Conservation (phyloP, 176 grass and related monocot species). For the Avena eriantha region DNA sequence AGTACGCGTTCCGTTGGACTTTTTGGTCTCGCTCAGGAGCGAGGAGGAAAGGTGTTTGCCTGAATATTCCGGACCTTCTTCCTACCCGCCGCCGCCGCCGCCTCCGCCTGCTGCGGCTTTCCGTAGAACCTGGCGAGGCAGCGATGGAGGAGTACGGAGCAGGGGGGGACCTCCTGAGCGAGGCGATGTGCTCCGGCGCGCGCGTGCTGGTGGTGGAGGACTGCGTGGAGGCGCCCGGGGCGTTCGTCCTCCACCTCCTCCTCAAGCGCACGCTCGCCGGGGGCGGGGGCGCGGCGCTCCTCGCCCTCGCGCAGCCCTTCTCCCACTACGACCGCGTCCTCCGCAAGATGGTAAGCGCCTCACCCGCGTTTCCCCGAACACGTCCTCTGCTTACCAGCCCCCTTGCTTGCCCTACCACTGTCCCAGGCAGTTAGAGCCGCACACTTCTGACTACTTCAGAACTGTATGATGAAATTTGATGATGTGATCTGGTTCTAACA, state of each 20-base stretch:
- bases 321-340: conserved; percentile 70
- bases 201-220: conserved; percentile 71
- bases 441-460: neutral
- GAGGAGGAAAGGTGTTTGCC: neutral
- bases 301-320: conserved; percentile 62
- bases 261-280: conserved; percentile 52
- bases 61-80: neutral
- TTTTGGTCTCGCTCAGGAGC: neutral
- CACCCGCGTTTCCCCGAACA: conserved; percentile 28
- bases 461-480: neutral
- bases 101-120: neutral
- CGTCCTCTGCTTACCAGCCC: neutral
- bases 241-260: conserved; percentile 72
- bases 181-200: conserved; percentile 56
- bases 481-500: neutral
- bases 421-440: neutral
- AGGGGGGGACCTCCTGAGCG: conserved; percentile 50
- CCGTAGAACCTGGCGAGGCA: neutral
- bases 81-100: conserved; percentile 8
- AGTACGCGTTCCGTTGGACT: neutral
- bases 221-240: conserved; percentile 66
- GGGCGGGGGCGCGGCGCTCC: conserved; percentile 32
- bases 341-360: conserved; percentile 57
- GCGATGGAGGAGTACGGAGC: conserved; percentile 44
- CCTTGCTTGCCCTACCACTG: neutral